Percentiles rank a stretch among this genome's conserved stretches.
Evolutionary conservation across 176 grass and related monocot genomes (phyloP).

Genomic region (Oryza meridionalis): DNA sequence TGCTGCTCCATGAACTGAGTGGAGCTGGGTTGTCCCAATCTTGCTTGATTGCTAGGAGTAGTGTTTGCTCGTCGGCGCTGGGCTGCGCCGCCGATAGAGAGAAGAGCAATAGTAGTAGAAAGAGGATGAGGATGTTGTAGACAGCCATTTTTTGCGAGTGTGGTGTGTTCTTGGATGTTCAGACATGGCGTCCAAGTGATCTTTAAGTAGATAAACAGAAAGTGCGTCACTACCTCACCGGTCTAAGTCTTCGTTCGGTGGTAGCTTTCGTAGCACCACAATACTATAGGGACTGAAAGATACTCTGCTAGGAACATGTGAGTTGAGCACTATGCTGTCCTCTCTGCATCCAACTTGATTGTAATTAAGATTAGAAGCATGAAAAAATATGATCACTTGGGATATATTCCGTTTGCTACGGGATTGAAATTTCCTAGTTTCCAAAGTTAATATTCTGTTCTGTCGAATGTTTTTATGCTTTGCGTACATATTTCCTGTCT

Average conservation of each 20-base stretch:
- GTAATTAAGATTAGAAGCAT: background rate
- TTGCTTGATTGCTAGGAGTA: slow-evolving; percentile 30
- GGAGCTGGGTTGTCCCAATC: slow-evolving; percentile 50
- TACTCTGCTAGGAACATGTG: background rate
- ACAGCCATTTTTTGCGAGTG: background rate
- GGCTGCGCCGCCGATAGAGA: background rate
- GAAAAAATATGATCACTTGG: background rate
- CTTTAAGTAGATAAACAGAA: background rate
- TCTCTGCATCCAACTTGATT: background rate
- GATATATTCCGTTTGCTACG: background rate
- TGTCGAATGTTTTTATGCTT: background rate
- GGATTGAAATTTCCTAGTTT: no score
- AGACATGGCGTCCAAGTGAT: background rate
- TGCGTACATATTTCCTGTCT: background rate
- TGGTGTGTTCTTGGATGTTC: background rate
- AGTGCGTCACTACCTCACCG: background rate
- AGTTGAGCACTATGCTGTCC: background rate
- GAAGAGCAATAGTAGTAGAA: slow-evolving; percentile 1
- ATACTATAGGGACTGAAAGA: background rate
- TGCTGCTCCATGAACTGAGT: slow-evolving; percentile 48
- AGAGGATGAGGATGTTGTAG: background rate
- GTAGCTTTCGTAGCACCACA: background rate
- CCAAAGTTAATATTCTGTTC: background rate
- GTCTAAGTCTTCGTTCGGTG: background rate
- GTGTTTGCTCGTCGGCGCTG: background rate